Conservation (phyloP, 2,329 filamentous ascomycete species). For the Penicillium nordicum region DNA sequence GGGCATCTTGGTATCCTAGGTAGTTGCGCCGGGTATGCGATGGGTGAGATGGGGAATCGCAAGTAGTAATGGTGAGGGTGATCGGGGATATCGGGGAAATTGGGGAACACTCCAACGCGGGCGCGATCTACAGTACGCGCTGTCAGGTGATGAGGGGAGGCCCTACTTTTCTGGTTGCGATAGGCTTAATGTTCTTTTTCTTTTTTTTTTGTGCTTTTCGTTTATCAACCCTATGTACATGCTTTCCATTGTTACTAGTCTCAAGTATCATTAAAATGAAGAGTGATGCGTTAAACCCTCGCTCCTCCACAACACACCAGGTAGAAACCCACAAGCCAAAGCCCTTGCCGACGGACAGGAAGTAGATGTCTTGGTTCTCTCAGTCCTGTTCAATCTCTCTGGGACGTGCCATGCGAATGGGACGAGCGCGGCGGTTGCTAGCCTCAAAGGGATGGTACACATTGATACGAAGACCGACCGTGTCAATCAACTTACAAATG, state of each 20-base stretch:
- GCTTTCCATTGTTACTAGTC: background rate
- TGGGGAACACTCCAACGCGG: constrained; percentile 6
- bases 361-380: background rate
- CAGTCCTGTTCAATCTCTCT: background rate
- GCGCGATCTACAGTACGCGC: constrained; percentile 19
- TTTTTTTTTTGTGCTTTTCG: background rate
- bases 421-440: background rate
- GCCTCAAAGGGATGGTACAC: constrained; percentile 30
- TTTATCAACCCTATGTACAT: background rate
- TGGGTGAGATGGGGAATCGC: background rate
- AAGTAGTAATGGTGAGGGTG: background rate
- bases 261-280: background rate
- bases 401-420: background rate
- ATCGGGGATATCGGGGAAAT: background rate
- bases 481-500: constrained; percentile 46
- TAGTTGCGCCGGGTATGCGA: background rate
- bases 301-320: background rate
- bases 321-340: background rate
- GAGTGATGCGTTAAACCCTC: background rate
- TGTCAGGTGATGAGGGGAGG: constrained; percentile 20
- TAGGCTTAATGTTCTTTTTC: background rate
- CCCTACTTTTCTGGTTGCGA: background rate
- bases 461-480: constrained; percentile 34
- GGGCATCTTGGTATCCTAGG: constrained; percentile 20
- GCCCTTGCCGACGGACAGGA: background rate